Base-by-base conservation (phyloP, 106 monocot genomes). In the Phalaenopsis aphrodite region DNA sequence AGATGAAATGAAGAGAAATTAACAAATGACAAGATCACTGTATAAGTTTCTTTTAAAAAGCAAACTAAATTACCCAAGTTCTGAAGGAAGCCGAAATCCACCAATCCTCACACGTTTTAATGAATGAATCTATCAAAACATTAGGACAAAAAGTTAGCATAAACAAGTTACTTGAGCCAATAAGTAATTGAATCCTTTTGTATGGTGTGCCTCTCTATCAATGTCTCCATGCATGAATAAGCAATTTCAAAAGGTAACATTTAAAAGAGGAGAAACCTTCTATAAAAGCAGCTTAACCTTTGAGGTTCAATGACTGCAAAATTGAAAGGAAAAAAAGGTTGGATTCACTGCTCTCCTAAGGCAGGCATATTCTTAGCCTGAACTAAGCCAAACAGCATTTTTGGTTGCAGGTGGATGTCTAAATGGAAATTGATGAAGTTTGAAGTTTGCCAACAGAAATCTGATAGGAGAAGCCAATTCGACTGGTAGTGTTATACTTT, bases 21-120 rank as follows among this genome's bases (percentile, higher is more conserved):
- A 7, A 21, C 61, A 61, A 2, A 58, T 19, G 4, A 18, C 7
- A 68, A 37, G 69, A 69, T 38, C 39, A 39, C 69, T 69, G 68
- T 37, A 68, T 37, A 37, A 68, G 36, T 68, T 30, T 10, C 15
- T 5, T 23, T 39, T 39, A 41, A 6, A 8, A 37, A 65, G 66
- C 10, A 79, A 77, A 42, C 8, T 30, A 1, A 86, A 61, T 78
- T 95, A 95, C 95, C 90, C 87, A 24, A 95, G 93, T 85, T 89
- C 88, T 46, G 90, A 78, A 47, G 95, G 93, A 83, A 95, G 93
- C 82, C 91, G 87, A 87, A 85, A 95, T 76, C 87, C 84, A 46
- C 91, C 93, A 42, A 95, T 86, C 15, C 93, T 84, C 18, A 95
- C 86, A 56, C 95, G 90, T 85, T 95, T 95, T 69, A 95, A 67